Conservation (phyloP, 1,139 yeast genomes). For the Kurtzmaniella quercitrusa region DNA sequence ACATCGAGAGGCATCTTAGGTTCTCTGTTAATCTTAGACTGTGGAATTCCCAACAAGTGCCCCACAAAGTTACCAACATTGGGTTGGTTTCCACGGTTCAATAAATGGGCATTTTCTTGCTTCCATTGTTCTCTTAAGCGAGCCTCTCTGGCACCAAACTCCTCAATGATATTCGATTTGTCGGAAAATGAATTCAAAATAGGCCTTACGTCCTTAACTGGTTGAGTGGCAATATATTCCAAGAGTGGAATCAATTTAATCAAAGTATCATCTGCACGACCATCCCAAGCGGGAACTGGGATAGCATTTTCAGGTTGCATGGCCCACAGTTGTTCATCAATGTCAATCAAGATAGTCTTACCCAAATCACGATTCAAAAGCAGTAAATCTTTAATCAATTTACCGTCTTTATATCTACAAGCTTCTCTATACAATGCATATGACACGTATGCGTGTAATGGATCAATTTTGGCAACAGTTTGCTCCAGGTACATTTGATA, state of each 20-base stretch:
- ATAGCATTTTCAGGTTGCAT: conserved; percentile 93
- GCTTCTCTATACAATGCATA: conserved; percentile 90
- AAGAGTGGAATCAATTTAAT: conserved; percentile 83
- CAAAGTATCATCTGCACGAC: conserved; percentile 73
- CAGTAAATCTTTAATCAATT: conserved; percentile 78
- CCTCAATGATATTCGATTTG: conserved; percentile 61
- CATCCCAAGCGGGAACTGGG: conserved; percentile 81
- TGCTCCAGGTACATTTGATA: conserved; percentile 84
- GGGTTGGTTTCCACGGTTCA: conserved; percentile 29
- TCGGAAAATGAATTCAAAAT: conserved; percentile 67
- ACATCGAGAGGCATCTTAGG: conserved; percentile 89
- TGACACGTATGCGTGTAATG: conserved; percentile 83
- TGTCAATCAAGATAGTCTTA: conserved; percentile 77
- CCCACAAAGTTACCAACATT: conserved; percentile 53
- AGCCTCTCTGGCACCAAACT: conserved; percentile 73
- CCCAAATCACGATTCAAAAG: conserved; percentile 86
- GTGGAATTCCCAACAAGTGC: conserved; percentile 57
- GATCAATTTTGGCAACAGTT: conserved; percentile 84
- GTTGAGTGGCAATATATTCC: conserved; percentile 93
- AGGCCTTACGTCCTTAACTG: conserved; percentile 86
- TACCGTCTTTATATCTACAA: conserved; percentile 86
- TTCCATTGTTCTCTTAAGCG: conserved; percentile 65
- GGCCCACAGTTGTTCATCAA: conserved; percentile 65
- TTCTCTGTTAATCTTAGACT: conserved; percentile 44
- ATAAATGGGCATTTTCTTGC: conserved; percentile 57